Conservation (phyloP, 2,329 filamentous ascomycete genomes). For the Sporothrix luriei region DNA sequence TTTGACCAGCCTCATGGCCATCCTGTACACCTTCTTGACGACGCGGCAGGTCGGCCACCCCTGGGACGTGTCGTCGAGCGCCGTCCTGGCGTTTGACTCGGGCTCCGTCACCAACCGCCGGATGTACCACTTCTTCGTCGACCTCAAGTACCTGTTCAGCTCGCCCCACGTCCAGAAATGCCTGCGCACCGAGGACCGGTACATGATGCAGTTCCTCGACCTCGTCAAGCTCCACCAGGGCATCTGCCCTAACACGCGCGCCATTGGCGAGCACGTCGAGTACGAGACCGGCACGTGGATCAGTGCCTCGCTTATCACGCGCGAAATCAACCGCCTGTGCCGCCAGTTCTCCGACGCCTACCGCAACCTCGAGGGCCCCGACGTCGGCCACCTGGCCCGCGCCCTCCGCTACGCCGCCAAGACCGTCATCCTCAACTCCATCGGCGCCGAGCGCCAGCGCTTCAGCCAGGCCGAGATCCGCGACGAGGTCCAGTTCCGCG, state of each 20-base stretch:
- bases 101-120: conserved; percentile 92
- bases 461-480: conserved; percentile 89
- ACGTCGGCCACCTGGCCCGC: conserved; percentile 65
- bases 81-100: conserved; percentile 87
- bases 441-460: conserved; percentile 82
- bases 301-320: conserved; percentile 87
- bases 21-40: conserved; percentile 95
- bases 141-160: conserved; percentile 86
- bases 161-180: conserved; percentile 86
- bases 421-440: conserved; percentile 82
- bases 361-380: conserved; percentile 65
- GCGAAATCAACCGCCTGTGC: conserved; percentile 92
- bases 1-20: conserved; percentile 90
- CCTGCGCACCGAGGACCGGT: conserved; percentile 79
- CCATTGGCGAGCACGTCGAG: conserved; percentile 93
- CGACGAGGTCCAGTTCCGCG: conserved; percentile 80
- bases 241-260: conserved; percentile 90
- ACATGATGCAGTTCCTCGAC: conserved; percentile 92
- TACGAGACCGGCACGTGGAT: conserved; percentile 99
- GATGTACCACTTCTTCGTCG: conserved; percentile 97
- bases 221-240: conserved; percentile 95
- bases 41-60: conserved; percentile 95
- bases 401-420: conserved; percentile 77
- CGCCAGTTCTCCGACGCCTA: conserved; percentile 88
- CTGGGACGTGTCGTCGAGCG: conserved; percentile 81